Evolutionary conservation across 768 basidiomycete species (phyloP).

Genomic region (Tubosaeta sp.): DNA sequence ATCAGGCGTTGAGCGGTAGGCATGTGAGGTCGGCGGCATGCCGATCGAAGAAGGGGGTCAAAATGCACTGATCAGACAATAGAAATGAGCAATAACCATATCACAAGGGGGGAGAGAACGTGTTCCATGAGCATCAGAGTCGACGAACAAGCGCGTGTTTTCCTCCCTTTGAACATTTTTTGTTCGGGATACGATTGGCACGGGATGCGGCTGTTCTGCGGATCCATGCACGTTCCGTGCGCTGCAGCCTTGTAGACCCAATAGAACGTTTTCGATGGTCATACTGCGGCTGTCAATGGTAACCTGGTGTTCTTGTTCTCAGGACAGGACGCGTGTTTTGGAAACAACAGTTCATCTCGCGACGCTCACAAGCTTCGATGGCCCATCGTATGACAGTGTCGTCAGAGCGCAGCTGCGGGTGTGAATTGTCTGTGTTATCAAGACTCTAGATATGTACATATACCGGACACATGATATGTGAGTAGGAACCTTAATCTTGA

Average conservation of each 20-base stretch:
- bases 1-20: background rate
- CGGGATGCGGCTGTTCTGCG: background rate
- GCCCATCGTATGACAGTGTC: too few species aligned
- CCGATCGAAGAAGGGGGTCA: slow-evolving; percentile 6
- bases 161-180: background rate
- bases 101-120: background rate
- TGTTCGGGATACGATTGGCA: background rate
- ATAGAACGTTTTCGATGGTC: background rate
- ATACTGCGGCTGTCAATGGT: background rate
- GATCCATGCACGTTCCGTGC: background rate
- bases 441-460: slow-evolving; percentile 7
- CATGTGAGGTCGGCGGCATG: background rate
- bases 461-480: slow-evolving; percentile 1
- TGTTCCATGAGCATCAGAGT: background rate
- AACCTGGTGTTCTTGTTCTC: background rate
- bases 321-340: background rate
- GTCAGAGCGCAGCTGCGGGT: too few species aligned
- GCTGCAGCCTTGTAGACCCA: background rate
- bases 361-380: background rate
- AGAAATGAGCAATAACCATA: background rate
- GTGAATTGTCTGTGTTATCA: too few species aligned
- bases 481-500: slow-evolving; percentile 15
- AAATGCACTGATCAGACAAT: background rate
- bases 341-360: background rate
- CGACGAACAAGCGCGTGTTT: background rate